phyloP scores from a whole-genome alignment of 148 eudicot genomes.

The Persicaria tinctoria region DNA sequence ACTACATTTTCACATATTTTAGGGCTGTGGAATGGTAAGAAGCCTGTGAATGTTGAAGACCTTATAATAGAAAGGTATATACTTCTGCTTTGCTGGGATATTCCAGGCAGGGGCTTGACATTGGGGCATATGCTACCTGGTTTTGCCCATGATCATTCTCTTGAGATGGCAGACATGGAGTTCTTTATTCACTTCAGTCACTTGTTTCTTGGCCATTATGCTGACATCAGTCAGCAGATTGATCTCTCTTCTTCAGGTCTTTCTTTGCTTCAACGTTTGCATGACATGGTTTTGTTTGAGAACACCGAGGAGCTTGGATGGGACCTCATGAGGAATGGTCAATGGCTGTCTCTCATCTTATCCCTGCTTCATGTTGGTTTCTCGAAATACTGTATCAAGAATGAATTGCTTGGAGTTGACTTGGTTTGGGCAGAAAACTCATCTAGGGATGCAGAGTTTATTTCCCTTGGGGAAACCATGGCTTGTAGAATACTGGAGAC shows the following conservation, averaged over 20 bases:
- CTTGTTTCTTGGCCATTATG: constrained; percentile 35
- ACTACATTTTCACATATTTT: constrained; percentile 47
- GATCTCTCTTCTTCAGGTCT: constrained; percentile 34
- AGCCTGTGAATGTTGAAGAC: constrained; percentile 61
- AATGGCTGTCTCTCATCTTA: constrained; percentile 70
- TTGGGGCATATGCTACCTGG: constrained; percentile 24
- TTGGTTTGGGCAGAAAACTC: constrained; percentile 27
- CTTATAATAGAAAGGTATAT: constrained; percentile 80
- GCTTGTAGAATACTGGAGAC: constrained; percentile 33
- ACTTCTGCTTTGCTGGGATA: constrained; percentile 87
- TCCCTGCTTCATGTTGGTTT: constrained; percentile 52
- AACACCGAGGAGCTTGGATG: constrained; percentile 48
- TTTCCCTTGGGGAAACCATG: constrained; percentile 43
- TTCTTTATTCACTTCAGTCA: constrained; percentile 53
- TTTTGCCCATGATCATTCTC: constrained; percentile 23
- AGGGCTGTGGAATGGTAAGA: constrained; percentile 65
- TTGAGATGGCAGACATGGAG: constrained; percentile 46
- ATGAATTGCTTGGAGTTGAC: constrained; percentile 29
- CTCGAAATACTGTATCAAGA: constrained; percentile 32
- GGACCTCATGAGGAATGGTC: constrained; percentile 65
- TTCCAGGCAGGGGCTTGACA: constrained; percentile 43
- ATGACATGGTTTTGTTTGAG: constrained; percentile 30
- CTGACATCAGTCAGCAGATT: constrained; percentile 19
- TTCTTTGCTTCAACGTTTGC: constrained; percentile 47
- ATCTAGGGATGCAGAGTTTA: constrained; percentile 44